Conservation (phyloP, 1,284 basidiomycete genomes). For the Tilletia walkeri region DNA sequence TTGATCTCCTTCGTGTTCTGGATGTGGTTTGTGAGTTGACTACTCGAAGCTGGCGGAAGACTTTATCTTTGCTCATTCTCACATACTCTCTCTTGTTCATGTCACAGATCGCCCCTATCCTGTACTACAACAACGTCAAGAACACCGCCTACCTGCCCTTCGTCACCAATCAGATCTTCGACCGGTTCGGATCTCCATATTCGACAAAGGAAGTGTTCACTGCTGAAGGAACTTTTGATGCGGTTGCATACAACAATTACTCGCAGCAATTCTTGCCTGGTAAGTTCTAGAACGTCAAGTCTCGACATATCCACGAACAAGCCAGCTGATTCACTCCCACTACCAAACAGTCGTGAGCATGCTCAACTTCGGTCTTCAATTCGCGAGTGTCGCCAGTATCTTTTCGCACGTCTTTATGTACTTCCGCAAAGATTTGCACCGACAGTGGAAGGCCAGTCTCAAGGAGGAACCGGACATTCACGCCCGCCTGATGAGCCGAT, state of each 20-base stretch:
- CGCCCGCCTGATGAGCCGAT: conserved; percentile 78
- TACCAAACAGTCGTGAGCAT: conserved; percentile 72
- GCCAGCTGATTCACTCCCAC: conserved; percentile 68
- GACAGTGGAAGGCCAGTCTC: conserved; percentile 67
- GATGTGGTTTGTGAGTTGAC: conserved; percentile 62
- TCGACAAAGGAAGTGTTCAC: conserved; percentile 12
- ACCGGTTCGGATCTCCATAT: conserved; percentile 16
- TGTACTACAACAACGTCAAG: conserved; percentile 20
- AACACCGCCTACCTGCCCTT: conserved; percentile 21
- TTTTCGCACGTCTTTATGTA: conserved; percentile 64
- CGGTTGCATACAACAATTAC: conserved; percentile 74
- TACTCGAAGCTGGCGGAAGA: conserved; percentile 32
- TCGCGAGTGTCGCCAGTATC: conserved; percentile 71
- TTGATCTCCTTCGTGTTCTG: not conserved
- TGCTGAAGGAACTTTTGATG: conserved; percentile 58
- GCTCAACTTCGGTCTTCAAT: conserved; percentile 71
- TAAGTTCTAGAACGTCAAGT: conserved; percentile 65
- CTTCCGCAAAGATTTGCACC: conserved; percentile 63
- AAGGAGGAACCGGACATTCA: conserved; percentile 88
- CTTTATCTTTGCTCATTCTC: not conserved
- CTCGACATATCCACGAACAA: no score
- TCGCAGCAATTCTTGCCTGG: conserved; percentile 87
- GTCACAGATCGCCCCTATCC: conserved; percentile 4
- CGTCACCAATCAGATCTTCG: conserved; percentile 28
- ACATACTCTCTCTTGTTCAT: not conserved